Conservation (phyloP, 805 yeast species). For the Wickerhamomyces strasburgensis region DNA sequence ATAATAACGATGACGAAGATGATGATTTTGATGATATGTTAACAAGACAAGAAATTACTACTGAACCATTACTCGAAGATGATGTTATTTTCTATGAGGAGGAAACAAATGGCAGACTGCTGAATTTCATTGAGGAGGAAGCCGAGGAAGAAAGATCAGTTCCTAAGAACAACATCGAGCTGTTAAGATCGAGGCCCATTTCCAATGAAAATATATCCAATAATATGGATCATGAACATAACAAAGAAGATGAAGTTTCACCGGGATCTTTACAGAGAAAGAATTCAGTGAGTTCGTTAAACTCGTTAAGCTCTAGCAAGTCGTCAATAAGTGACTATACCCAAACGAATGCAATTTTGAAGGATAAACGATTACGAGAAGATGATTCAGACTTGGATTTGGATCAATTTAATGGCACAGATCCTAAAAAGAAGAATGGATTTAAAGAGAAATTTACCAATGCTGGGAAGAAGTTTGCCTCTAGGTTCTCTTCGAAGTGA, state of each 20-base stretch:
- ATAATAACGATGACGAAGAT: slow-evolving; percentile 6
- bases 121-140: background rate
- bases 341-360: too few relatives aligned
- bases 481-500: slow-evolving; percentile 18
- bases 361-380: slow-evolving; percentile 15
- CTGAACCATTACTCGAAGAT: slow-evolving; percentile 21
- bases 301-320: too few relatives aligned
- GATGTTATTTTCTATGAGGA: slow-evolving; percentile 11
- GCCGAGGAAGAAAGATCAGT: background rate
- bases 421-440: slow-evolving; percentile 13
- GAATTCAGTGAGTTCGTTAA: too few relatives aligned
- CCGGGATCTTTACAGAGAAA: too few relatives aligned
- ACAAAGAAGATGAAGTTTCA: background rate
- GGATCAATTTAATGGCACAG: background rate
- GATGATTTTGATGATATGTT: slow-evolving; percentile 13
- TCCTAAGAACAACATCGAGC: background rate
- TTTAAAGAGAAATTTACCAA: slow-evolving; percentile 20
- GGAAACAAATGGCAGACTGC: background rate
- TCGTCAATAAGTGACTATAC: too few relatives aligned
- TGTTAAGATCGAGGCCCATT: slow-evolving; percentile 6
- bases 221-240: too few relatives aligned
- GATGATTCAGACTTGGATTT: slow-evolving; percentile 9
- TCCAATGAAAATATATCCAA: slow-evolving; percentile 2
- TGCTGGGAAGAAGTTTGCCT: slow-evolving; percentile 26
- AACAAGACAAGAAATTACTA: slow-evolving; percentile 13